These are phyloP conservation scores for Hymenoscyphus repandus DNA, from an alignment of 2,329 filamentous ascomycete genomes.

Conservation along the genomic window DNA sequence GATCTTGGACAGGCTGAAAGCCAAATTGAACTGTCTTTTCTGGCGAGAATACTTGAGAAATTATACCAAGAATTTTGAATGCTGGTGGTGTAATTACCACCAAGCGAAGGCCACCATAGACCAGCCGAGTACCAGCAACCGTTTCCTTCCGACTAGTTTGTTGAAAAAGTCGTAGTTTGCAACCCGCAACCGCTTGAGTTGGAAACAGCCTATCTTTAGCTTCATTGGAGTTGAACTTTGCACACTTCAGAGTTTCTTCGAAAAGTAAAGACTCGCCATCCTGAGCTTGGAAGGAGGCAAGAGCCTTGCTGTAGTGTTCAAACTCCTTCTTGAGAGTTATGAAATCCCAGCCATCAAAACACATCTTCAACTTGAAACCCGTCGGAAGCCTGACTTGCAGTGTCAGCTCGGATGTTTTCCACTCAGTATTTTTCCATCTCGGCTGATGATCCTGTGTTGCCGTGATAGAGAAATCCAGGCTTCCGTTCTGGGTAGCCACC, in stretches of 20 bases:
- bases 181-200: constrained; percentile 50
- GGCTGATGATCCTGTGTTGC: constrained; percentile 59
- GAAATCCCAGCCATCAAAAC: constrained; percentile 68
- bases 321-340: constrained; percentile 74
- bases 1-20: constrained; percentile 43
- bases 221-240: constrained; percentile 31
- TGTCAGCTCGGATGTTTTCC: constrained; percentile 62
- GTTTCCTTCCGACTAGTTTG: constrained; percentile 60
- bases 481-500: constrained; percentile 71
- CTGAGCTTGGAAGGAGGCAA: constrained; percentile 43
- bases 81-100: constrained; percentile 69
- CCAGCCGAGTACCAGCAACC: constrained; percentile 62
- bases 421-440: constrained; percentile 74
- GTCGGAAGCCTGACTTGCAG: constrained; percentile 67
- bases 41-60: constrained; percentile 62
- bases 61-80: constrained; percentile 68
- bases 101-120: constrained; percentile 73
- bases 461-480: constrained; percentile 68
- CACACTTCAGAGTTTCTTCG: constrained; percentile 61
- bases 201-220: not conserved
- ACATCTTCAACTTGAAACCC: constrained; percentile 65
- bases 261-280: constrained; percentile 65
- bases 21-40: constrained; percentile 68
- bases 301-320: constrained; percentile 62
- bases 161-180: constrained; percentile 70